phyloP scores from a whole-genome alignment of 805 yeast genomes.

The Candida golubevii region DNA sequence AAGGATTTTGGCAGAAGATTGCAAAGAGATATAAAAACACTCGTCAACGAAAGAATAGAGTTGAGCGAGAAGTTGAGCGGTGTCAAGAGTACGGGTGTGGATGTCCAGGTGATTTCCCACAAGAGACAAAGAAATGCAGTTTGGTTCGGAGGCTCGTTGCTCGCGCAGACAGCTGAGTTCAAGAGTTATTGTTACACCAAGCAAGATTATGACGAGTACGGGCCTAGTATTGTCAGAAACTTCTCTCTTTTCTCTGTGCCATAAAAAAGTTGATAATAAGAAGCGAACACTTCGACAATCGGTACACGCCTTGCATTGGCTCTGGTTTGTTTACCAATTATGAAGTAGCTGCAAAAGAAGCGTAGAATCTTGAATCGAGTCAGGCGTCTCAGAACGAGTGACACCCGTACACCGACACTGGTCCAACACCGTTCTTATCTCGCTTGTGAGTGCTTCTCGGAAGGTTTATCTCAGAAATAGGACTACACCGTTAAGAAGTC shows the following conservation, averaged over 20 bases:
- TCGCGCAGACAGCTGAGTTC: conserved; percentile 97
- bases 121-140: conserved; percentile 98
- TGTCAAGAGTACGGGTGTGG: conserved; percentile 85
- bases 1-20: conserved; percentile 96
- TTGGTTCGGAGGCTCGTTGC: conserved; percentile 97
- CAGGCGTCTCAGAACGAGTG: neutral
- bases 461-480: no score
- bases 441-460: no score
- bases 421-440: no score
- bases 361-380: no score
- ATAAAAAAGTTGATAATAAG: conserved; percentile 22
- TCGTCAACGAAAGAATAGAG: conserved; percentile 86
- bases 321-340: no score
- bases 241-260: conserved; percentile 92
- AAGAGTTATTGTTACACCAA: conserved; percentile 95
- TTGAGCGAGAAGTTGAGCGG: conserved; percentile 73
- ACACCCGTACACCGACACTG: conserved; percentile 13
- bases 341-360: no score
- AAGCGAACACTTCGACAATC: no score
- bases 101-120: conserved; percentile 94
- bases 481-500: no score
- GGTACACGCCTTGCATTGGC: no score
- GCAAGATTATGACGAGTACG: conserved; percentile 95
- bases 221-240: conserved; percentile 96
- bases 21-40: conserved; percentile 85